A percentile compares a stretch with the other conserved stretches of the same genome.
These are phyloP conservation scores for Neonothopanus nambi DNA, from an alignment of 1,284 basidiomycete species.

Conservation along the genomic window DNA sequence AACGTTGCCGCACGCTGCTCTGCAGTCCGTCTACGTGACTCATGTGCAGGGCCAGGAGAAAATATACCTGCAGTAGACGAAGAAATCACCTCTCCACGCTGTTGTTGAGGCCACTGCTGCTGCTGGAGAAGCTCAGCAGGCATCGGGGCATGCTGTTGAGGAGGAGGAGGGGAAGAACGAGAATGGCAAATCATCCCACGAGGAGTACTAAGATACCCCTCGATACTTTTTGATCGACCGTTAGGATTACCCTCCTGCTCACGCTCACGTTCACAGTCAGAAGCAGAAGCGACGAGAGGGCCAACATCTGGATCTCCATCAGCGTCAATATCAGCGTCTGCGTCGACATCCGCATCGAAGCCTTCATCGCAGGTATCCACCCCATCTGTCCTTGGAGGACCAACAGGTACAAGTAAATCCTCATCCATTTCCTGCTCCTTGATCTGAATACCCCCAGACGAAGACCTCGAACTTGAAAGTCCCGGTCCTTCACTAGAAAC, in stretches of 20 bases:
- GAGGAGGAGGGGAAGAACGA: no score
- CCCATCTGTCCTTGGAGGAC: neutral
- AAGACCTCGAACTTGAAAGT: neutral
- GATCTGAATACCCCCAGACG: neutral
- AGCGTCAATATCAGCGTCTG: constrained; percentile 2
- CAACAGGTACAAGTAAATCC: neutral
- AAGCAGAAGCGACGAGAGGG: no score
- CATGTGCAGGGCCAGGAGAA: constrained; percentile 53
- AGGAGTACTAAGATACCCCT: no score
- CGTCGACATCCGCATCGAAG: neutral
- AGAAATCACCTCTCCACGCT: neutral
- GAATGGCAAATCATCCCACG: no score
- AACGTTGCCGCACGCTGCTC: constrained; percentile 72
- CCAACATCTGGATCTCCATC: constrained; percentile 1
- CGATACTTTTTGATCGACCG: neutral
- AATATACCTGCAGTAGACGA: constrained; percentile 7
- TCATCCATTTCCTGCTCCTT: neutral
- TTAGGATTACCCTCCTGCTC: no score
- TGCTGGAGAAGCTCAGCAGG: neutral
- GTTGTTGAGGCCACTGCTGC: neutral
- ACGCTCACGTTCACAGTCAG: no score
- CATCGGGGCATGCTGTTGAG: no score
- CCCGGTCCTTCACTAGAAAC: neutral
- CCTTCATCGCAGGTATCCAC: neutral
- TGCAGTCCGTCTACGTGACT: constrained; percentile 68